Evolutionary conservation across 2,329 filamentous ascomycete species (phyloP), one percentile per base, ranked within the genome.

Genomic region (Alternaria tenuissima): DNA sequence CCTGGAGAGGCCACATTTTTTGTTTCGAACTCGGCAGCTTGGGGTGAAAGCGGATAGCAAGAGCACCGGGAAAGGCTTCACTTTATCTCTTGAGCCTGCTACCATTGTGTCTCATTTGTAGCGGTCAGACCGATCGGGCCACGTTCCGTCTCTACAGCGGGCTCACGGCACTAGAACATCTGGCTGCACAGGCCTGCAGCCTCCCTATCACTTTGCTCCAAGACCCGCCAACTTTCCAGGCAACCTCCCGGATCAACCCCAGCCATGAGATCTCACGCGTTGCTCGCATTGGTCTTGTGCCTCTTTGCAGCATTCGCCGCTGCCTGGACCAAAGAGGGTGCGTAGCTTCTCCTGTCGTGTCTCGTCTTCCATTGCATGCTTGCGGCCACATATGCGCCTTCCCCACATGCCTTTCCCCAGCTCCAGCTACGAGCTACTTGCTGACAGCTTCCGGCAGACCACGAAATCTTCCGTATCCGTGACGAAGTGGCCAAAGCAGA

Each of bases 401-500:
- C 54, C 49, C 53, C 67, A 67, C 62, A 54, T 43, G 18, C 24
- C 55, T 36, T 63, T 62, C 61, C 28, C 28, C 28, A 30, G 4
- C 28, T 30, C 63, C 48, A 43, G 42, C 30, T 44, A 14, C 38
- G 26, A 36, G 20, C 42, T 52, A 52, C 57, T 69, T 66, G 68
- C 68, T 71, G 52, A 68, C 62, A 54, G 55, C 30, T 58, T 36
- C 63, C 61, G 52, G 34, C 73, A 96, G 95, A 99, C 81, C 93
- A 96, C 77, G 95, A 99, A 82, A 98, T 99, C 82, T 99, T 99
- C 84, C 91, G 93, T 71, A 86, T 99, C 64, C 90, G 90, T 75
- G 93, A 97, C 81, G 95, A 98, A 78, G 87, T 99, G 57, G 82
- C 87, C 62, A 81, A 87, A 44, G 83, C 88, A 66, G 92, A 97